Conservation (phyloP, 1,284 basidiomycete species). For the Pyrrhoderma noxium region DNA sequence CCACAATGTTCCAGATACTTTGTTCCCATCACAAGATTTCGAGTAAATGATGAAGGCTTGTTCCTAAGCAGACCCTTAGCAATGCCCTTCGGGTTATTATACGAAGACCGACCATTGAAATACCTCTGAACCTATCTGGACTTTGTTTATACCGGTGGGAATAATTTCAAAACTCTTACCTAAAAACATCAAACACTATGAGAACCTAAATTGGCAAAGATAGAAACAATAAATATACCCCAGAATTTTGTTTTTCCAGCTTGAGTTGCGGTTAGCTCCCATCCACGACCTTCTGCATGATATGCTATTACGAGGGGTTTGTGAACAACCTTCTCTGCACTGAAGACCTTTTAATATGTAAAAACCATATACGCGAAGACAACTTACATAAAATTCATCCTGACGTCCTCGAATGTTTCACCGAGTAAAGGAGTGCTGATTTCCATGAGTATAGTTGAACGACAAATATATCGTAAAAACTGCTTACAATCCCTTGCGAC, state of each 20-base stretch:
- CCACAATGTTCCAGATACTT: constrained; percentile 84
- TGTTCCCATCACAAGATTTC: constrained; percentile 84
- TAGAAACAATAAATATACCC: constrained; percentile 43
- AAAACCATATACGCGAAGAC: not conserved
- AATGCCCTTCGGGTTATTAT: not conserved
- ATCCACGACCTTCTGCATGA: constrained; percentile 71
- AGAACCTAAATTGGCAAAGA: constrained; percentile 16
- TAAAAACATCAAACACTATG: constrained; percentile 28
- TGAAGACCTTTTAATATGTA: not conserved
- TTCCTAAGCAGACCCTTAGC: constrained; percentile 40
- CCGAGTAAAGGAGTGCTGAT: constrained; percentile 79
- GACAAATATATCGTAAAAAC: constrained; percentile 6
- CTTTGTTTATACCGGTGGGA: constrained; percentile 60
- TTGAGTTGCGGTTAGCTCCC: constrained; percentile 67
- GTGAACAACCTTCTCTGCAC: constrained; percentile 82
- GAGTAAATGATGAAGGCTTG: constrained; percentile 81
- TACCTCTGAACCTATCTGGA: constrained; percentile 56
- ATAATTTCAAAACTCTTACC: constrained; percentile 82
- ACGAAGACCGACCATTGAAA: constrained; percentile 54
- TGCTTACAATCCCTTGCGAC: constrained; percentile 81
- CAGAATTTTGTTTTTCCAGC: constrained; percentile 84
- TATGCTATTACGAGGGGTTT: constrained; percentile 80
- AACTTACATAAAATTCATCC: constrained; percentile 65
- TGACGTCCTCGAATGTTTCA: constrained; percentile 80
- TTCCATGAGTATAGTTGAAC: not conserved